Evolutionary conservation across 202 grass and related monocot genomes (phyloP), one percentile per base, ranked within the genome.

Genomic region (Carex arenaria): DNA sequence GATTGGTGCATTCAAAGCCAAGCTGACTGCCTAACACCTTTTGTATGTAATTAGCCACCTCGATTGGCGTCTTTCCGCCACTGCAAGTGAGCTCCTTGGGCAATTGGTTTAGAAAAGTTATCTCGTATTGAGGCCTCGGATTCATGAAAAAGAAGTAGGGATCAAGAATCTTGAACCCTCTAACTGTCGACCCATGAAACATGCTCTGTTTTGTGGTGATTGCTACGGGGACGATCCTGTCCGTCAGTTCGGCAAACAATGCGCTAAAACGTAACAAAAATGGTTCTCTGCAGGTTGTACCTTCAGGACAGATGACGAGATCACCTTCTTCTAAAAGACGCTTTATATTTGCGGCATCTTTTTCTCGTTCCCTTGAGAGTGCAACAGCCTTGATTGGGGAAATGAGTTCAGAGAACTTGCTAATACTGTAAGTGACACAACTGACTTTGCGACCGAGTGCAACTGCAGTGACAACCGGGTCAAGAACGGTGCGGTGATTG

Each of bases 101-200:
- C 83, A 99, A 89, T 83, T 96, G 90, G 71, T 90, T 92, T 3
- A 99, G 89, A 88, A 99, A 99, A 4, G 96, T 98, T 75, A 98
- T 69, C 91, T 98, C 96, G 84, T 98, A 98, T 15, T 86, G 90
- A 3, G 96, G 96, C 64, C 89, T 69, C 12, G 96, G 96, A 65
- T 98, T 98, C 96, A 98, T 98, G 88, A 98, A 98, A 84, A 98
- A 93, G 79, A 98, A 98, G 88, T 95, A 95, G 0, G 96, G 96
- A 74, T 98, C 96, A 86, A 98, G 85, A 80, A 93, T 67, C 89
- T 98, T 98, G 89, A 93, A 98, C 0, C 96, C 96, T 7, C 91
- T 81, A 81, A 89, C 87, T 64, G 89, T 88, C 3, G 96, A 93
- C 11, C 93, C 96, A 72, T 98, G 93, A 82, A 98, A 98, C 89